Conservation (phyloP, 2,329 filamentous ascomycete genomes). For the Leptographium wingfieldii region DNA sequence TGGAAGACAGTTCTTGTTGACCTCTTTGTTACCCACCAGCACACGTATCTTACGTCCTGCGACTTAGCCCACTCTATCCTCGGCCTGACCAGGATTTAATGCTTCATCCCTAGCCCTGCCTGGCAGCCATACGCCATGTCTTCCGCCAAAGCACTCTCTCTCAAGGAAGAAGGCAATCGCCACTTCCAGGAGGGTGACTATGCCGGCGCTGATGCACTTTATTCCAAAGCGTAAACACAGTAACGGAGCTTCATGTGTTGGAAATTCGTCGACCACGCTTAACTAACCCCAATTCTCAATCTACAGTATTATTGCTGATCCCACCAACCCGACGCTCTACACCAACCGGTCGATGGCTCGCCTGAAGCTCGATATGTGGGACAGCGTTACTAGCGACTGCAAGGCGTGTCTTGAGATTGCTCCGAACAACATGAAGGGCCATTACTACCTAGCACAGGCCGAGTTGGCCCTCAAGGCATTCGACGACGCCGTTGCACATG, state of each 20-base stretch:
- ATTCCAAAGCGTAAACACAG: conserved; percentile 54
- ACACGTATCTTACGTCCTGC: background rate
- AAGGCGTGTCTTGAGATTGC: conserved; percentile 58
- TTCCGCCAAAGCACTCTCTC: conserved; percentile 22
- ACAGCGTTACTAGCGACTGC: conserved; percentile 67
- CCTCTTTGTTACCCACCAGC: background rate
- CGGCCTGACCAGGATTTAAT: background rate
- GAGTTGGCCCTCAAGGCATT: conserved; percentile 61
- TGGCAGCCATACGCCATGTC: conserved; percentile 4
- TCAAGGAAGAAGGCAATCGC: conserved; percentile 50
- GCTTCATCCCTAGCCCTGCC: background rate
- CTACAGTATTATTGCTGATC: conserved; percentile 60
- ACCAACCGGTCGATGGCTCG: conserved; percentile 82
- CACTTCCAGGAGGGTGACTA: conserved; percentile 56
- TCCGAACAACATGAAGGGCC: conserved; percentile 61
- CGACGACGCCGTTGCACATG: conserved; percentile 59
- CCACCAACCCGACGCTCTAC: conserved; percentile 66
- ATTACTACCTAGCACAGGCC: conserved; percentile 73
- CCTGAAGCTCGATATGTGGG: conserved; percentile 60
- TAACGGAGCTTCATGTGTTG: background rate
- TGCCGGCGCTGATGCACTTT: conserved; percentile 51
- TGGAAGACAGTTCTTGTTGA: background rate
- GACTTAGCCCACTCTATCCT: background rate
- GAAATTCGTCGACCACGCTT: background rate
- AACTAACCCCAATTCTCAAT: background rate